phyloP scores from a whole-genome alignment of 495 filamentous ascomycete genomes.

The Cercophora sp. region DNA sequence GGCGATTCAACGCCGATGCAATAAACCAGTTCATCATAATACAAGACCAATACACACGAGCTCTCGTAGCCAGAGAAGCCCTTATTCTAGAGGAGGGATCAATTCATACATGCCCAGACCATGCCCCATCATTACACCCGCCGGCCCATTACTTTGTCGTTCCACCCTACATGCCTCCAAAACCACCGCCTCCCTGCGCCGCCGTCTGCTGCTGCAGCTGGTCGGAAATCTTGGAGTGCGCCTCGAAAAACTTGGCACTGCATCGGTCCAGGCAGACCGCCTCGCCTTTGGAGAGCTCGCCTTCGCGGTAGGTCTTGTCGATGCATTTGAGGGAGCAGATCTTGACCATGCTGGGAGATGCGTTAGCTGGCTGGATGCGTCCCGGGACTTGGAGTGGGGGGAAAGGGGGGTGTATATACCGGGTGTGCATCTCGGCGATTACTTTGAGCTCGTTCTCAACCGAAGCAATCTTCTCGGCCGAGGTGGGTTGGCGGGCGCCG shows the following conservation, averaged over 20 bases:
- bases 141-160: background rate
- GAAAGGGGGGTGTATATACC: conserved; percentile 51
- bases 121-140: background rate
- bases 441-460: conserved; percentile 94
- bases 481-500: conserved; percentile 83
- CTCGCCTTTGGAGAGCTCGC: conserved; percentile 96
- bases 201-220: conserved; percentile 48
- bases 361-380: background rate
- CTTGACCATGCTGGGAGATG: conserved; percentile 63
- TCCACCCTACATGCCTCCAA: no score
- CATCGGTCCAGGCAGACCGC: conserved; percentile 96
- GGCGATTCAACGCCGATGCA: no score
- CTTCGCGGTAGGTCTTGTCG: conserved; percentile 84
- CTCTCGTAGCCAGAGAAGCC: background rate
- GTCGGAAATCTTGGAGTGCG: conserved; percentile 83
- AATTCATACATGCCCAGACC: background rate
- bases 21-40: background rate
- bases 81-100: background rate
- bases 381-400: background rate
- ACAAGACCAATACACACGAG: background rate
- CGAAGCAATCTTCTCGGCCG: conserved; percentile 90
- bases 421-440: conserved; percentile 92
- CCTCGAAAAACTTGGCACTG: conserved; percentile 95
- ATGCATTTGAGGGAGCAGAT: conserved; percentile 93
- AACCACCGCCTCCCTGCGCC: conserved; percentile 31